Base-by-base conservation (phyloP, 2,329 filamentous ascomycete species). In the Colletotrichum viniferum region DNA sequence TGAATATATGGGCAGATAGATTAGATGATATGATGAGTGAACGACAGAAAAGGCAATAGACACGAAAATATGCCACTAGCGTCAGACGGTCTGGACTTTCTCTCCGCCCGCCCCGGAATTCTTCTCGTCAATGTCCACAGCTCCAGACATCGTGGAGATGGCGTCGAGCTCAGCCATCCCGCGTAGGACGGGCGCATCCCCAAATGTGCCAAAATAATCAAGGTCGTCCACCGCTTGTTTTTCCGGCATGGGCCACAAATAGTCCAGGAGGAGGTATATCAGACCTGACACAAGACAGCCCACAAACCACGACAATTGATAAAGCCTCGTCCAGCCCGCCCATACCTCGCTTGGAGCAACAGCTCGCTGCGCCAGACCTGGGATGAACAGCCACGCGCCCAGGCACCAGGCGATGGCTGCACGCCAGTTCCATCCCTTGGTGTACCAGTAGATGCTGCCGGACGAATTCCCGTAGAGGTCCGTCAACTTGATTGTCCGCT, bases 401-500 rank as follows among this genome's bases (percentile, higher is more conserved):
- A 74, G 18, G 14, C 24, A 13, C 74, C 74, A 78, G 24, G 76
- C 73, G 8, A 76, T 64, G 6, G 30, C 66, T 7, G 72, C 62
- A 4, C 78, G 73, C 72, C 69, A 73, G 48, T 78, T 79, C 70
- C 67, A 78, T 14, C 76, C 78, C 14, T 63, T 63, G 12, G 38
- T 52, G 55, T 78, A 80, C 77, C 73, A 78, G 68, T 78, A 79
- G 14, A 75, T 77, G 56, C 77, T 77, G 24, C 55, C n/a, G 2
- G 73, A 32, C 2, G 67, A 74, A 26, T 68, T 55, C 3, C 60
- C 56, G 58, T 82, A 84, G 6, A 85, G 77, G 55, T 83, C 81
- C 4, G 80, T 83, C 5, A 84, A 79, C 58, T 84, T 83, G 48
- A 84, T 77, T 26, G 81, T 81, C 28, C 80, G 79, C 52, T 79